Base-by-base conservation (phyloP, 331 rosid species). In the Rosa hybrid region DNA sequence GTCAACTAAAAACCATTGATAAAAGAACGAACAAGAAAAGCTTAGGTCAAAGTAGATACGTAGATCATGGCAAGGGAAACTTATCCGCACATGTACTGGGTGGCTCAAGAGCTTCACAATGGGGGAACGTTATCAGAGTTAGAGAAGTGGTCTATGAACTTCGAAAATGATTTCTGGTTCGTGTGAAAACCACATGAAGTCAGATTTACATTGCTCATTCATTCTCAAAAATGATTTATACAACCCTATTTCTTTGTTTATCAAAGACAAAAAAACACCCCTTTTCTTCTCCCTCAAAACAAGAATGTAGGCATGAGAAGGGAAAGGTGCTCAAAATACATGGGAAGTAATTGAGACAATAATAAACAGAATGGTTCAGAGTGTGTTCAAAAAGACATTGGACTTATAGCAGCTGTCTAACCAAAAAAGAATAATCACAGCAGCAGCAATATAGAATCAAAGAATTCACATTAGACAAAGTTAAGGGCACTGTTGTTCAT, bases 381-480 rank as follows among this genome's bases (percentile, higher is more conserved):
- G 25, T 78, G 60, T 78, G 83, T 75, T 83, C 82, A 78, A 75
- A 71, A 41, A 65, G 81, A 65, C 41, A 62, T 74, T 45, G 73
- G 51, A 81, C 81, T 53, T 50, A 1, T 67, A 2, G 48, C 71
- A 38, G 71, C 71, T 34, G 69, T 63, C 46, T 34, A 45, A 65
- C 71, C 71, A 65, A 65, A 65, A 62, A 30, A 65, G n/a, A 27
- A 38, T 30, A 65, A 9, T 34, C 5, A 17, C 74, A 69, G 68
- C 45, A 39, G 81, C 75, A 2, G 80, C 70, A 20, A 76, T 87
- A 44, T 84, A 84, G 78, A 86, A 68, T 44, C 39, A 53, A 75
- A 79, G 48, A 20, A 65, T 63, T 64, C 77, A 38, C 46, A 74
- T 69, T 56, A 38, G 41, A 54, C 48, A 27, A 63, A 72, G 82